Percentiles rank a stretch among this genome's conserved stretches.
These are phyloP conservation scores for Pythium guiyangense DNA, from an alignment of 352 stramenopile genomes.

Conservation along the genomic window DNA sequence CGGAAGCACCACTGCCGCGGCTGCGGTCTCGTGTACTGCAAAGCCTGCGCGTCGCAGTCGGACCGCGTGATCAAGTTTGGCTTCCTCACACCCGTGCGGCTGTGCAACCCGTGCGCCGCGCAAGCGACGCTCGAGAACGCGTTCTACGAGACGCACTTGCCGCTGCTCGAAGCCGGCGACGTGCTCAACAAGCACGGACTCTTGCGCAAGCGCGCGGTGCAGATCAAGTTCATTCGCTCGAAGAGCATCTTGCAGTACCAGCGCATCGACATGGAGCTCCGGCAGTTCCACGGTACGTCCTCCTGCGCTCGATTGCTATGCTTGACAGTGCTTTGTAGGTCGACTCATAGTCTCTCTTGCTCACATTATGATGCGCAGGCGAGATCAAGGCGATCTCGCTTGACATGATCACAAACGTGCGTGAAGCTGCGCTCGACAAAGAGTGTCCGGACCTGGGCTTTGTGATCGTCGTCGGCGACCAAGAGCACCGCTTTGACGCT, in stretches of 20 bases:
- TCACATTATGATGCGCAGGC: not conserved
- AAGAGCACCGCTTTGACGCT: conserved; percentile 62
- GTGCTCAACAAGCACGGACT: conserved; percentile 70
- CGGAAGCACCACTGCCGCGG: conserved; percentile 65
- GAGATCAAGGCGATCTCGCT: conserved; percentile 64
- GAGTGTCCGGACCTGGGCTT: conserved; percentile 52
- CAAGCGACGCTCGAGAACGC: conserved; percentile 48
- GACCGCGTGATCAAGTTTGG: conserved; percentile 67
- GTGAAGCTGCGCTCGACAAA: conserved; percentile 35
- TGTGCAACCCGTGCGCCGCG: conserved; percentile 39
- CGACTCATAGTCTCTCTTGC: not conserved
- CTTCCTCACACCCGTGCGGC: conserved; percentile 51
- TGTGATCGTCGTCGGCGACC: conserved; percentile 36
- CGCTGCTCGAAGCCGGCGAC: conserved; percentile 51
- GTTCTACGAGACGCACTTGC: conserved; percentile 62
- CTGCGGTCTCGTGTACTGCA: conserved; percentile 61
- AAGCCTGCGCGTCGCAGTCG: conserved; percentile 30
- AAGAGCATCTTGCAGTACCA: conserved; percentile 76
- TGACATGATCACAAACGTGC: conserved; percentile 52
- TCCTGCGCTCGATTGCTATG: too few relatives aligned
- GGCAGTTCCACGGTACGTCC: conserved; percentile 30
- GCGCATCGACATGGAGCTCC: conserved; percentile 46
- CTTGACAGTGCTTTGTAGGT: not conserved
- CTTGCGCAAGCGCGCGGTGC: conserved; percentile 48
- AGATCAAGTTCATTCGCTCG: conserved; percentile 49